Evolutionary conservation across 2,329 filamentous ascomycete species (phyloP).

Genomic region (Hymenoscyphus fraxineus): DNA sequence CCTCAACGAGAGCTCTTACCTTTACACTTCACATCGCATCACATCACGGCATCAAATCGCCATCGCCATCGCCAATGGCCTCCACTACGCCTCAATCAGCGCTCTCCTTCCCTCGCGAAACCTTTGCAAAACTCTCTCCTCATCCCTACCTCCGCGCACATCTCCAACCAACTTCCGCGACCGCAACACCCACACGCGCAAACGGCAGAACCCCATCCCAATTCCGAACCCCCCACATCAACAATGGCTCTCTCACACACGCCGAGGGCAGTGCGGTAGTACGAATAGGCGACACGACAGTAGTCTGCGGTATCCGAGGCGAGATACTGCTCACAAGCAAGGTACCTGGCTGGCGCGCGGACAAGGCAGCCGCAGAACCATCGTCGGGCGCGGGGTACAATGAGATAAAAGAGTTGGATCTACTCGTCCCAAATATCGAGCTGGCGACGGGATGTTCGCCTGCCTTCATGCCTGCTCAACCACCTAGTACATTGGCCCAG

Average conservation of each 20-base stretch:
- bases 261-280: slow-evolving; percentile 88
- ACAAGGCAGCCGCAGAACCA: slow-evolving; percentile 36
- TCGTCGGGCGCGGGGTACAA: slow-evolving; percentile 34
- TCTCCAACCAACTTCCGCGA: slow-evolving; percentile 57
- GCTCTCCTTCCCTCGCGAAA: slow-evolving; percentile 53
- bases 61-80: slow-evolving; percentile 15
- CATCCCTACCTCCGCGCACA: slow-evolving; percentile 87
- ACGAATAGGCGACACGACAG: slow-evolving; percentile 81
- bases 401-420: slow-evolving; percentile 57
- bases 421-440: slow-evolving; percentile 92
- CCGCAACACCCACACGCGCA: slow-evolving; percentile 62
- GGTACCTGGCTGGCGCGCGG: slow-evolving; percentile 62
- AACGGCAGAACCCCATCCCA: slow-evolving; percentile 73
- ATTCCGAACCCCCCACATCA: slow-evolving; percentile 69
- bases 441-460: slow-evolving; percentile 87
- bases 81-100: slow-evolving; percentile 26
- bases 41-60: not conserved
- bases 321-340: slow-evolving; percentile 76
- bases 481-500: slow-evolving; percentile 77
- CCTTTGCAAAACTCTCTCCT: slow-evolving; percentile 86
- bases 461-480: slow-evolving; percentile 76
- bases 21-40: not conserved
- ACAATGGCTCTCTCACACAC: slow-evolving; percentile 81
- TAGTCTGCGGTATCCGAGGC: slow-evolving; percentile 87
- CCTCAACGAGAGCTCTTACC: no score